Base-by-base conservation (phyloP, 306 rosid genomes). In the Canavalia ensiformis region DNA sequence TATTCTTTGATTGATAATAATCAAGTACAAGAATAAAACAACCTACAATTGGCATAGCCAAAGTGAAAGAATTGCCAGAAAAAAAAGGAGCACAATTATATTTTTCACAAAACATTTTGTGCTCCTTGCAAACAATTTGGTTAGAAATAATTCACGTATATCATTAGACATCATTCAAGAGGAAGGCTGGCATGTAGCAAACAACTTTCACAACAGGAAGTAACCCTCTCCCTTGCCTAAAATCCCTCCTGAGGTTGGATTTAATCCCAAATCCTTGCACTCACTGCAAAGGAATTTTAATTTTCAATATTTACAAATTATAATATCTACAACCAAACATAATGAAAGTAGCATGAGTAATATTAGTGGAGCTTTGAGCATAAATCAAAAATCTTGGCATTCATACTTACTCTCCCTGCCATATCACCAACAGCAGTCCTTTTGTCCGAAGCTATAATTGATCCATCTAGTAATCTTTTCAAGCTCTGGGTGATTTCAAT, bases 401-500 rank as follows among this genome's bases (percentile, higher is more conserved):
- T 74, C 77, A 75, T 64, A 84, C 97, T 86, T 64, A 95, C 98
- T 89, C 78, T 73, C 68, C 68, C 69, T 59, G 82, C 72, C 66
- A 90, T 83, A 79, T 82, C 85, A 81, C 59, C 41, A 31, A 56
- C 85, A 82, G 70, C 67, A 46, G 74, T 83, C 80, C 72, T 41
- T 86, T 84, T 78, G 76, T 82, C 92, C 11, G 57, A 78, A 35
- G 76, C 35, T 44, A 11, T 56, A 33, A 51, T 54, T 42, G 95
- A 78, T 75, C 39, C 82, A 68, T 84, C 89, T 57, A 89, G 77
- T 50, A 95, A 79, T 59, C 82, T 88, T 5, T 76, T 88, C 91
- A 91, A 85, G 83, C 96, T 88, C 99, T 95, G 91, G 86, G 86
- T 34, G 67, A 78, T 71, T 75, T 59, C 76, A 68, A 75, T 63